Percentiles rank a stretch among this genome's conserved stretches.
Conservation (phyloP, 2,329 filamentous ascomycete species). For the Teratosphaeria epicoccoides region DNA sequence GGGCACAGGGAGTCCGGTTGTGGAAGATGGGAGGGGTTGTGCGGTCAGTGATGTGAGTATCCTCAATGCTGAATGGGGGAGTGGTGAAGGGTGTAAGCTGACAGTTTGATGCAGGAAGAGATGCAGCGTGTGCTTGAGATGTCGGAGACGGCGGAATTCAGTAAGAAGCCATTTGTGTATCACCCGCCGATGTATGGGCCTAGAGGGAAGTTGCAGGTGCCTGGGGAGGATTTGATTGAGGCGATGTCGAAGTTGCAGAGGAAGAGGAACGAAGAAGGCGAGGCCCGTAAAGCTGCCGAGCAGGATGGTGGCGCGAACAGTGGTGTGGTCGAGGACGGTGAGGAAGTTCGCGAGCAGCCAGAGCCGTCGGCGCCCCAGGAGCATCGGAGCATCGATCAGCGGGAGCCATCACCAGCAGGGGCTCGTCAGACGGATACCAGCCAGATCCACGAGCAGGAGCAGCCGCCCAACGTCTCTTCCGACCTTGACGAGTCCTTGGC, state of each 20-base stretch:
- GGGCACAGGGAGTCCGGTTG: not conserved
- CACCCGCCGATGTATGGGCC: slow-evolving; percentile 13
- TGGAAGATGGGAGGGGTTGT: not conserved
- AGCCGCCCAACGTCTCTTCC: not conserved
- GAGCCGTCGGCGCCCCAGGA: too few relatives aligned
- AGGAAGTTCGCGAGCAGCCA: not conserved
- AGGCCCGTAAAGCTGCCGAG: not conserved
- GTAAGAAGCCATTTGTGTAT: slow-evolving; percentile 10
- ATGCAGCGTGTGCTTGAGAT: not conserved
- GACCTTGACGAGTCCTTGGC: not conserved
- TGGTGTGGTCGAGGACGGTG: not conserved
- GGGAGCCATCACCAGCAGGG: too few relatives aligned
- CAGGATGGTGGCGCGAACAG: not conserved
- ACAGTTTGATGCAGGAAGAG: not conserved
- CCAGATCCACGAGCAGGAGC: too few relatives aligned
- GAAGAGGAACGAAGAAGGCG: not conserved
- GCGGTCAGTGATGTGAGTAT: not conserved
- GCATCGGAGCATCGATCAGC: too few relatives aligned
- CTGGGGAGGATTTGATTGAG: not conserved
- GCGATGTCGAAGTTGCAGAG: not conserved
- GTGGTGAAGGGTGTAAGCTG: too few relatives aligned
- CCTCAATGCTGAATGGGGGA: too few relatives aligned
- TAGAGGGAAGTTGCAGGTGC: slow-evolving; percentile 10
- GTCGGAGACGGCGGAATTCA: slow-evolving; percentile 3
- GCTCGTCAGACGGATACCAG: too few relatives aligned